phyloP scores from a whole-genome alignment of 108 stramenopile species.

The Cyclotella sp. region DNA sequence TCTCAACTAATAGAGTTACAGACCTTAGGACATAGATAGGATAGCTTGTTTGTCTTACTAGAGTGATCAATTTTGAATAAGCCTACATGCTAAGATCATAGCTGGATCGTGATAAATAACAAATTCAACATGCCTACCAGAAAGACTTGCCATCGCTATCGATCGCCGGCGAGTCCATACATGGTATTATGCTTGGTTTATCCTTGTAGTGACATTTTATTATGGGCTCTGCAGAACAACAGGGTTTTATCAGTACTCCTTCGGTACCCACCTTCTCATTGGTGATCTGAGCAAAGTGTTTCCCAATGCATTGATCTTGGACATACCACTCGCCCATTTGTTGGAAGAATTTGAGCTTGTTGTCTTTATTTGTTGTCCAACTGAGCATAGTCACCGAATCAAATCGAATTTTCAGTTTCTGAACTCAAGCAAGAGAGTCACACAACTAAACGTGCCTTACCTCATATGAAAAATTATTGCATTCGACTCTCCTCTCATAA shows the following conservation, averaged over 20 bases:
- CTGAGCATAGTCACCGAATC: constrained; percentile 9
- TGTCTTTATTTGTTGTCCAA: constrained; percentile 85
- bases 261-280: constrained; percentile 2
- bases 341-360: constrained; percentile 78
- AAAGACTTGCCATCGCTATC: constrained; percentile 49
- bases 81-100: no score
- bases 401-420: not conserved
- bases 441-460: not conserved
- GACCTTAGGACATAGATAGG: no score
- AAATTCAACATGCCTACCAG: constrained; percentile 6
- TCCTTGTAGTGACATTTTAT: constrained; percentile 81
- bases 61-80: no score
- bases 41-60: no score
- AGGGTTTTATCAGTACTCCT: constrained; percentile 43
- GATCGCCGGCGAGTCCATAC: constrained; percentile 63
- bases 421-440: not conserved
- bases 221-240: constrained; percentile 72
- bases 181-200: constrained; percentile 78
- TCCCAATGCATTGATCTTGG: constrained; percentile 59
- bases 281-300: constrained; percentile 25
- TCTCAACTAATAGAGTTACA: no score
- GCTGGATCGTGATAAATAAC: no score
- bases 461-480: constrained; percentile 72
- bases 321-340: constrained; percentile 86
- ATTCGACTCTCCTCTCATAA: constrained; percentile 39